Conservation (phyloP, 306 rosid genomes). For the Citrullus amarus region DNA sequence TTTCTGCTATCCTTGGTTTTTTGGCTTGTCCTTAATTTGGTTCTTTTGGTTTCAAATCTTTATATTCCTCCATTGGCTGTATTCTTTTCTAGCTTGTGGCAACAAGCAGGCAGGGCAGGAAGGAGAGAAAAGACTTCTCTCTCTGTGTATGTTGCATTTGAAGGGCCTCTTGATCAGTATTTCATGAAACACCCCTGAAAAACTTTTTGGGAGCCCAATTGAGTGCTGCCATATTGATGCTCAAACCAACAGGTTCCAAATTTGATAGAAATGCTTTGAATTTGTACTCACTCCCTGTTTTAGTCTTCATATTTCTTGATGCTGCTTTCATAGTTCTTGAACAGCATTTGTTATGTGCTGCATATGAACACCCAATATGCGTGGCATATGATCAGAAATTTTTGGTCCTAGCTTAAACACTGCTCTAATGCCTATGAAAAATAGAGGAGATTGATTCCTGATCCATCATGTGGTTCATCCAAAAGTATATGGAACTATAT, state of each 20-base stretch:
- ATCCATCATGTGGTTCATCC: constrained; percentile 34
- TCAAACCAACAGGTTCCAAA: constrained; percentile 66
- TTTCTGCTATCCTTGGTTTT: not conserved
- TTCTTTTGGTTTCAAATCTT: not conserved
- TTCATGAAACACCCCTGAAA: constrained; percentile 75
- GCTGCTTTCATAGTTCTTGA: constrained; percentile 45
- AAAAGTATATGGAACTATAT: constrained; percentile 66
- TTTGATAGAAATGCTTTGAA: not conserved
- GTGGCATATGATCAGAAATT: constrained; percentile 54
- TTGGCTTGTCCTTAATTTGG: constrained; percentile 11
- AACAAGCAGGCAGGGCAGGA: constrained; percentile 96
- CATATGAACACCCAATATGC: constrained; percentile 58
- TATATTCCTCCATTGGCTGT: not conserved
- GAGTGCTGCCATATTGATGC: constrained; percentile 87
- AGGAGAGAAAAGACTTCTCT: constrained; percentile 84
- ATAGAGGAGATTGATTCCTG: constrained; percentile 44
- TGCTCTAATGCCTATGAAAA: constrained; percentile 41
- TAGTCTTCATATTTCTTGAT: constrained; percentile 14
- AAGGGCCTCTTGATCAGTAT: constrained; percentile 89
- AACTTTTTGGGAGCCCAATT: constrained; percentile 76
- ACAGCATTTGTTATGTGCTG: constrained; percentile 87
- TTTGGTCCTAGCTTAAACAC: constrained; percentile 56
- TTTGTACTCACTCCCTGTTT: constrained; percentile 5
- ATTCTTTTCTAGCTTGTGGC: constrained; percentile 64
- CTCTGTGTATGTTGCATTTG: constrained; percentile 84